Base-by-base conservation (phyloP, 2,329 filamentous ascomycete genomes). In the Epicoccum nigrum region DNA sequence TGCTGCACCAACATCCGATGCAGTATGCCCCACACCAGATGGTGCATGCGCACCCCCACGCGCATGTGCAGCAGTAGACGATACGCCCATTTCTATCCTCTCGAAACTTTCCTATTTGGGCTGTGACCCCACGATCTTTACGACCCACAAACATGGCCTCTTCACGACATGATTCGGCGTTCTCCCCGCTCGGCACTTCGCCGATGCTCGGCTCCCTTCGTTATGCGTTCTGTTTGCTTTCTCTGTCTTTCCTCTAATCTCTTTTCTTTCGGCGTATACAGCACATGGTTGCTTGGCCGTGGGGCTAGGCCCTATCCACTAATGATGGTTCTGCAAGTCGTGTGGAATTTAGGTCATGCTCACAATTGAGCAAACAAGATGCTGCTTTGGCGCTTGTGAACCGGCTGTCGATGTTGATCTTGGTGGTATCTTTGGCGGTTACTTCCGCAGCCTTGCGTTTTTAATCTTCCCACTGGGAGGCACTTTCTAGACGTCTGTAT, bases 1-100 rank as follows among this genome's bases (percentile, higher is more conserved):
- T 74, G 68, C 67, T 74, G 39, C 64, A 64, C 52, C 56, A 60
- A 23, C 51, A 58, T 33, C 38, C 58, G n/a, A 62, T 65, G 54
- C 48, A 56, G 42, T 63, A 65, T 25, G 38, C 56, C 12, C 40
- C 58, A 20, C 56, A 59, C 30, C 61, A 64, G 35, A 42, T 53
- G 23, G 32, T 53, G 17, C 62, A 60, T 19, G 54, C 46, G 19
- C 63, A 52, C 28, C 33, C 49, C 33, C 43, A 47, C 44, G 12
- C 49, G 16, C 49, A 52, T 37, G 33, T 45, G 17, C 51, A 49
- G 17, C 40, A 44, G 25, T 45, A 54, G 31, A 37, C 49, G 31
- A 42, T 20, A 35, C 45, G 32, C 37, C 17, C 19, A 9, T 16
- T 47, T 30, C 43, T 4, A 8, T 33, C 38, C 16, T 15, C 27